Evolutionary conservation across 2,329 filamentous ascomycete species (phyloP).

Genomic region (Thyridium curvatum): DNA sequence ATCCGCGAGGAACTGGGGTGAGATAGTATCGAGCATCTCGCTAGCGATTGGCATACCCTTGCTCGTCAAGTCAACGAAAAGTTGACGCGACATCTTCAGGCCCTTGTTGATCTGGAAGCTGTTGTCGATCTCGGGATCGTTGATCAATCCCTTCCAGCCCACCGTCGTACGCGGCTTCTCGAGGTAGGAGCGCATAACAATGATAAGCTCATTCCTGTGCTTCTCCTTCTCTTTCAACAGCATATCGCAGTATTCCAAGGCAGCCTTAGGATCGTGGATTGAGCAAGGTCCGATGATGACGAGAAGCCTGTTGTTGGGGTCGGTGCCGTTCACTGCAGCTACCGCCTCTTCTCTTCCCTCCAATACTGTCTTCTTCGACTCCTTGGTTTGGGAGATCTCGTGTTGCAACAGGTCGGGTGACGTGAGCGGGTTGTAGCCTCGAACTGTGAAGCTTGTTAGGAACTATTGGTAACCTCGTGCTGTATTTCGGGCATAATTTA

Average conservation of each 20-base stretch:
- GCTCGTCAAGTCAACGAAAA: conserved; percentile 85
- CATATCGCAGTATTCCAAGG: conserved; percentile 79
- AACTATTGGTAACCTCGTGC: conserved; percentile 9
- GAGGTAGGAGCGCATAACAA: conserved; percentile 98
- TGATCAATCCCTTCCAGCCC: conserved; percentile 98
- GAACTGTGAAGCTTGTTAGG: conserved; percentile 54
- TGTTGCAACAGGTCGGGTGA: conserved; percentile 91
- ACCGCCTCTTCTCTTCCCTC: conserved; percentile 56
- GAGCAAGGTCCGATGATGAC: conserved; percentile 96
- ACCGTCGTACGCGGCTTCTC: conserved; percentile 98
- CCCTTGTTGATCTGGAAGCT: conserved; percentile 99
- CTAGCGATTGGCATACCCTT: conserved; percentile 90
- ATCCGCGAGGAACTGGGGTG: conserved; percentile 94
- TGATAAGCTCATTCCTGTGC: conserved; percentile 75
- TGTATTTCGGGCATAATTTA: conserved; percentile 36
- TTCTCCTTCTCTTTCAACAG: conserved; percentile 73
- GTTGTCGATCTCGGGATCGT: conserved; percentile 96
- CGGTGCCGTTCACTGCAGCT: conserved; percentile 56
- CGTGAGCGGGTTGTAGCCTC: conserved; percentile 88
- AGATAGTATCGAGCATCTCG: conserved; percentile 99
- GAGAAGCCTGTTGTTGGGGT: conserved; percentile 77
- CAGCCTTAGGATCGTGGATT: conserved; percentile 86
- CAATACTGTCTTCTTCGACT: conserved; percentile 55
- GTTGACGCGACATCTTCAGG: conserved; percentile 80
- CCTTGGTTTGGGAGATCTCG: conserved; percentile 64